Percentiles rank a stretch among this genome's conserved stretches.
These are phyloP conservation scores for Phyllosticta citribraziliensis DNA, from an alignment of 2,329 filamentous ascomycete species.

Conservation along the genomic window DNA sequence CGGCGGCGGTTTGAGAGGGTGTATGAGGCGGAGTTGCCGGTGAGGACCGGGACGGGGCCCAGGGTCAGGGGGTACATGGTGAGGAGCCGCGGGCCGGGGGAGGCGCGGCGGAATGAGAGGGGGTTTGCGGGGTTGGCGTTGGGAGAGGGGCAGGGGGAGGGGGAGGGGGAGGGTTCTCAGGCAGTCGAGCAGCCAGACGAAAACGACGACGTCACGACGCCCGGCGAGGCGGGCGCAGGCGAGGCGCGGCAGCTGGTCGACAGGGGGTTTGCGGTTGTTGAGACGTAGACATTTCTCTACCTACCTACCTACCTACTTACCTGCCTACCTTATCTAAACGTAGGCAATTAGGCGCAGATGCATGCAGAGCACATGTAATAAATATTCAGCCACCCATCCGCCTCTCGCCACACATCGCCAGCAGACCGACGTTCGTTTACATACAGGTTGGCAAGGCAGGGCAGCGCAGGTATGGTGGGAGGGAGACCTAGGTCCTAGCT, in stretches of 20 bases:
- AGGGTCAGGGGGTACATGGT: slow-evolving; percentile 12
- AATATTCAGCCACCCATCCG: too few species aligned
- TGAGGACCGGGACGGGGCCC: slow-evolving; percentile 67
- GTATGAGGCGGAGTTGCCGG: slow-evolving; percentile 65
- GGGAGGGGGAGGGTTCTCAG: background rate
- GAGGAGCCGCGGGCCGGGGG: slow-evolving; percentile 8
- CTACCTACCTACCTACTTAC: too few species aligned
- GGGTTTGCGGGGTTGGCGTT: slow-evolving; percentile 1
- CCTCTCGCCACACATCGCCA: too few species aligned
- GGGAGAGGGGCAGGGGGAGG: background rate
- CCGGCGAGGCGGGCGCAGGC: background rate
- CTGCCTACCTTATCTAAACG: too few species aligned
- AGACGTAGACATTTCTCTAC: background rate
- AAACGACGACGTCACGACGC: background rate
- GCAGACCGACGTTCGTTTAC: too few species aligned
- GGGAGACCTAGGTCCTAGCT: too few species aligned
- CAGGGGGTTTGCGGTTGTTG: slow-evolving; percentile 11
- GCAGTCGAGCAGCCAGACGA: background rate
- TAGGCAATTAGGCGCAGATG: too few species aligned
- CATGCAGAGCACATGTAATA: too few species aligned
- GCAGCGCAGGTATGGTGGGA: too few species aligned
- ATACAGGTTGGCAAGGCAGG: too few species aligned
- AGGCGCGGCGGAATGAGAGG: slow-evolving; percentile 11
- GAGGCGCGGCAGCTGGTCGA: slow-evolving; percentile 12
- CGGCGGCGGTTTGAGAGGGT: slow-evolving; percentile 48